Evolutionary conservation across 495 filamentous ascomycete species (phyloP).

Genomic region (Lepraria neglecta): DNA sequence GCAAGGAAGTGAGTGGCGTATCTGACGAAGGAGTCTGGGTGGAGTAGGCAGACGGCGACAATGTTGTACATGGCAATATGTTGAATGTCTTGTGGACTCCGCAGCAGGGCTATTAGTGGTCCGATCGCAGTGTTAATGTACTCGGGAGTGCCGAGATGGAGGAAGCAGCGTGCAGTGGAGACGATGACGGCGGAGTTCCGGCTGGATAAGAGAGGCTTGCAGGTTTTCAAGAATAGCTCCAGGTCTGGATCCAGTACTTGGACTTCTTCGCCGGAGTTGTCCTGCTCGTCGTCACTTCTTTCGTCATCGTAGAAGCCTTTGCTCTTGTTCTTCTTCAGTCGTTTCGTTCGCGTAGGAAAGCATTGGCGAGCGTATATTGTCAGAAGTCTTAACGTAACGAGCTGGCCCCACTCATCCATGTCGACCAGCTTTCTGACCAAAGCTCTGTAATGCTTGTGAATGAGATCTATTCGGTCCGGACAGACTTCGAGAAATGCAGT

Average conservation of each 20-base stretch:
- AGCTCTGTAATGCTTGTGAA: conserved; percentile 81
- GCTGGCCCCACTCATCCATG: conserved; percentile 98
- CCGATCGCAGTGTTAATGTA: conserved; percentile 68
- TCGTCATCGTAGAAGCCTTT: conserved; percentile 78
- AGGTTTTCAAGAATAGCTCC: conserved; percentile 70
- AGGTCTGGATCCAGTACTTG: conserved; percentile 72
- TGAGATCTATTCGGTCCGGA: conserved; percentile 73
- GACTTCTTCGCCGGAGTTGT: conserved; percentile 49
- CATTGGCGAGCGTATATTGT: conserved; percentile 78
- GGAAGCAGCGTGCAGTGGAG: conserved; percentile 76
- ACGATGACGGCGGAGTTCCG: conserved; percentile 90
- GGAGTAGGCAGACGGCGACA: conserved; percentile 70
- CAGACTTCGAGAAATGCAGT: conserved; percentile 84
- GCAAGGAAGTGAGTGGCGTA: conserved; percentile 85
- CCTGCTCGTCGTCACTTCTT: conserved; percentile 42
- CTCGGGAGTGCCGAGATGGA: conserved; percentile 68
- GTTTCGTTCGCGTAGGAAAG: conserved; percentile 66
- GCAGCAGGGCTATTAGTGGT: conserved; percentile 76
- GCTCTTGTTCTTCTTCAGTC: conserved; percentile 45
- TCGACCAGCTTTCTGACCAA: conserved; percentile 87
- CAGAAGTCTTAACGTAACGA: conserved; percentile 74
- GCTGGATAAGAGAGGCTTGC: conserved; percentile 77
- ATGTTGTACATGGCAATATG: conserved; percentile 89
- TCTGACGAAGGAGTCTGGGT: conserved; percentile 69
- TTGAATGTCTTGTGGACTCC: conserved; percentile 78